Conservation (phyloP, 176 grass and related monocot genomes). For the Carex parvula region DNA sequence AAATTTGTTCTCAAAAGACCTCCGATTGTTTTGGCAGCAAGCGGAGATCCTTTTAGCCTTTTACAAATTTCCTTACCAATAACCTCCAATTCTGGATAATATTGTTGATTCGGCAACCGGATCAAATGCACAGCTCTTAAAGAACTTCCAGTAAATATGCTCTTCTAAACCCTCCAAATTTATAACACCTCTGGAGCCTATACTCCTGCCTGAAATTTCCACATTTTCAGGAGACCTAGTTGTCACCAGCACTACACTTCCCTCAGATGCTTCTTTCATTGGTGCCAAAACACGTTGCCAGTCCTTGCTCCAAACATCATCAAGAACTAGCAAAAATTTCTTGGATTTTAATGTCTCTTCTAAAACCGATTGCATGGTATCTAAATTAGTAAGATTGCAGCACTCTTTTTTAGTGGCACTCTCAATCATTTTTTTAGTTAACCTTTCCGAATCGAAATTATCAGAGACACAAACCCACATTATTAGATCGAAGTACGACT, state of each 20-base stretch:
- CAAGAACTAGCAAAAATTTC: constrained; percentile 24
- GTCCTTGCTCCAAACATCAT: constrained; percentile 35
- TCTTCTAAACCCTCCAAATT: constrained; percentile 15
- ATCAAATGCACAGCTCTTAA: constrained; percentile 22
- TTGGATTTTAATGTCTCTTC: too few relatives aligned
- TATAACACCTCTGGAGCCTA: neutral
- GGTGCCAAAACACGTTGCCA: constrained; percentile 28
- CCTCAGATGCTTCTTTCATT: neutral
- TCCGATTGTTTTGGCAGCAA: constrained; percentile 43
- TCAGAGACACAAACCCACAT: too few relatives aligned
- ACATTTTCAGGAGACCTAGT: constrained; percentile 23
- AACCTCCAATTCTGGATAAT: neutral
- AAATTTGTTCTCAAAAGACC: neutral
- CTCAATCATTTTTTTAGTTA: too few relatives aligned
- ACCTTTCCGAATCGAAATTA: too few relatives aligned
- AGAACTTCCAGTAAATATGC: constrained; percentile 7
- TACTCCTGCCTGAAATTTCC: neutral
- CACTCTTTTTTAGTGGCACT: too few relatives aligned
- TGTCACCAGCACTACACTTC: constrained; percentile 36
- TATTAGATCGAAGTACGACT: too few relatives aligned
- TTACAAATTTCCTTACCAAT: constrained; percentile 28
- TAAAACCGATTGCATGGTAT: too few relatives aligned
- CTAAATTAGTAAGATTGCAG: too few relatives aligned
- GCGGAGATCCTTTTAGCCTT: constrained; percentile 25
- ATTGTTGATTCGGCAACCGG: neutral